These are phyloP conservation scores for Conticribra guillardii DNA, from an alignment of 108 stramenopile species.

Conservation along the genomic window DNA sequence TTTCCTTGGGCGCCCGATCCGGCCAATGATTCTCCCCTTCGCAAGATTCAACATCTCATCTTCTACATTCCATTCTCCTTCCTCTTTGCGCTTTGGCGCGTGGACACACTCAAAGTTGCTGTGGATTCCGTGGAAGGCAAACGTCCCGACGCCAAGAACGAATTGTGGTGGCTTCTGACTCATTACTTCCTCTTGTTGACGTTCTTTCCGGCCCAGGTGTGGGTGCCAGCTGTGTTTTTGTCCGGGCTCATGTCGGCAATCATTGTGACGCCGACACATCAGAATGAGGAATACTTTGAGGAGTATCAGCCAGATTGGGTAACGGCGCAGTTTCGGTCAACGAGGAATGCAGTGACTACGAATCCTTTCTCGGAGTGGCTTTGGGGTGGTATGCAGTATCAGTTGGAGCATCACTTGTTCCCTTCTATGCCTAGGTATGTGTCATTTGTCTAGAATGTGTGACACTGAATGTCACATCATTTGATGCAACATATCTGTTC, in stretches of 20 bases:
- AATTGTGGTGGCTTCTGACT: conserved; percentile 68
- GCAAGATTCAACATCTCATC: conserved; percentile 90
- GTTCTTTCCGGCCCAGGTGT: conserved; percentile 77
- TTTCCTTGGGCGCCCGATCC: conserved; percentile 88
- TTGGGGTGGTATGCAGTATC: conserved; percentile 97
- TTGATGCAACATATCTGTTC: conserved; percentile 51
- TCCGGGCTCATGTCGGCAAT: conserved; percentile 89
- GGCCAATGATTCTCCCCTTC: conserved; percentile 79
- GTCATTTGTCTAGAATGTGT: no score
- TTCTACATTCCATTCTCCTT: conserved; percentile 89
- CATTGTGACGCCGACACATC: conserved; percentile 94
- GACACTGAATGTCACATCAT: no score
- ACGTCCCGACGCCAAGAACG: conserved; percentile 72
- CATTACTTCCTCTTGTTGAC: conserved; percentile 82
- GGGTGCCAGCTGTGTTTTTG: conserved; percentile 85
- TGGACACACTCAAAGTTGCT: conserved; percentile 83
- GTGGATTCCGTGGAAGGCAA: conserved; percentile 74
- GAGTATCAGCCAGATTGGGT: conserved; percentile 91
- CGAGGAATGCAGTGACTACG: conserved; percentile 88
- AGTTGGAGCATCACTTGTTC: conserved; percentile 96
- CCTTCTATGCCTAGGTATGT: conserved; percentile 84
- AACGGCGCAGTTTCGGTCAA: conserved; percentile 88
- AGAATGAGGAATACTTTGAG: conserved; percentile 88
- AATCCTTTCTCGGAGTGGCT: conserved; percentile 91
- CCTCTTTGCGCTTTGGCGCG: conserved; percentile 87